A percentile compares a stretch with the other conserved stretches of the same genome.
These are phyloP conservation scores for Oryza australiensis DNA, from an alignment of 176 grass and related monocot genomes.

Conservation along the genomic window DNA sequence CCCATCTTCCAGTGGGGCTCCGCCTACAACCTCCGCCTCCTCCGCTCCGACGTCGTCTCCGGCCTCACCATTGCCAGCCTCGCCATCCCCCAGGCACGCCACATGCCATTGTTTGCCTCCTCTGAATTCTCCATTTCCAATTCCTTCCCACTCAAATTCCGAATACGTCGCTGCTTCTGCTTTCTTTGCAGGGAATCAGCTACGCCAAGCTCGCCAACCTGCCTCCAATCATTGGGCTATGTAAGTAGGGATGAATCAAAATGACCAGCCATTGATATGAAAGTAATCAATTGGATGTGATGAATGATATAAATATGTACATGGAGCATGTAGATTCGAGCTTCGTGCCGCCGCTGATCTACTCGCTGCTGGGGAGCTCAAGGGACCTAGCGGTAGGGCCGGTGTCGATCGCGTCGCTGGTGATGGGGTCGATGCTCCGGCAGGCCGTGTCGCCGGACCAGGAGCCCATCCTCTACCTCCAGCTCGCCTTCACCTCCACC, in stretches of 20 bases:
- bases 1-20: slow-evolving; percentile 94
- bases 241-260: slow-evolving; percentile 41
- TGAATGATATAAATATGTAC: neutral
- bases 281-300: neutral
- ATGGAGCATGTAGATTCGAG: slow-evolving; percentile 64
- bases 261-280: neutral
- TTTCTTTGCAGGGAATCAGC: slow-evolving; percentile 83
- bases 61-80: slow-evolving; percentile 99
- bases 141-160: too few species aligned
- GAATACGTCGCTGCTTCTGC: neutral
- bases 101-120: too few species aligned
- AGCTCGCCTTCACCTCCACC: slow-evolving; percentile 94
- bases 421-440: slow-evolving; percentile 97
- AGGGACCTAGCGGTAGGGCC: slow-evolving; percentile 89
- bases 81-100: slow-evolving; percentile 80
- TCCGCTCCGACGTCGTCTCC: slow-evolving; percentile 86
- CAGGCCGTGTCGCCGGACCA: slow-evolving; percentile 81
- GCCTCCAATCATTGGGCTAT: slow-evolving; percentile 88
- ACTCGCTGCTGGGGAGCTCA: slow-evolving; percentile 91
- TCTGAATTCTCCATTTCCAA: too few species aligned
- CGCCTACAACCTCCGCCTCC: slow-evolving; percentile 69
- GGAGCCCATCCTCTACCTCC: slow-evolving; percentile 75
- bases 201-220: slow-evolving; percentile 98
- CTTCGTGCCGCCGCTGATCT: slow-evolving; percentile 97
- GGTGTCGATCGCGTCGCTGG: slow-evolving; percentile 93